phyloP scores from a whole-genome alignment of 2,329 filamentous ascomycete species.

The Diaporthe velutina region DNA sequence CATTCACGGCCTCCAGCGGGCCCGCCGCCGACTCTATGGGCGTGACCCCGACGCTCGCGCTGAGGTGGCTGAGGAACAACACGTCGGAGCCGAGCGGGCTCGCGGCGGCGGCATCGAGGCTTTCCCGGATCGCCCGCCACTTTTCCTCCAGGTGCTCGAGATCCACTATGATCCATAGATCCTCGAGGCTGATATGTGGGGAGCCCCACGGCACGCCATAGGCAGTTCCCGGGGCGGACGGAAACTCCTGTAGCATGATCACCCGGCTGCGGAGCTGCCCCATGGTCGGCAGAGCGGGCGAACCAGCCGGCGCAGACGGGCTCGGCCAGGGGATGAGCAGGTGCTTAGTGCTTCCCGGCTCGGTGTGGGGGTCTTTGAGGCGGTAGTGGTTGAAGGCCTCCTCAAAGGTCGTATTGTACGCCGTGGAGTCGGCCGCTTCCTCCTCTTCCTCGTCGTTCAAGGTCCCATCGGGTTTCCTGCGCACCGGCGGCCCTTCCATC shows the following conservation, averaged over 20 bases:
- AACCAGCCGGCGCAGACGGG: background rate
- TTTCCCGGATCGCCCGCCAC: slow-evolving; percentile 58
- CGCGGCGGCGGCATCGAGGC: slow-evolving; percentile 55
- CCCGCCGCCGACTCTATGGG: slow-evolving; percentile 65
- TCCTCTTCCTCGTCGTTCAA: background rate
- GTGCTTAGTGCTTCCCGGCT: slow-evolving; percentile 51
- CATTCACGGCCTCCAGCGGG: slow-evolving; percentile 50
- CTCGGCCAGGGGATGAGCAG: slow-evolving; percentile 44
- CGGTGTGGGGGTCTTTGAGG: slow-evolving; percentile 50
- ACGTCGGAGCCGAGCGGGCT: slow-evolving; percentile 45
- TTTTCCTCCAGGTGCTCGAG: slow-evolving; percentile 59
- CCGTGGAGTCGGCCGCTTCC: slow-evolving; percentile 40
- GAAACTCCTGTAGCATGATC: slow-evolving; percentile 63
- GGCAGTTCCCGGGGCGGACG: slow-evolving; percentile 43
- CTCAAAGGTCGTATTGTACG: slow-evolving; percentile 57
- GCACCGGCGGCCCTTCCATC: slow-evolving; percentile 57
- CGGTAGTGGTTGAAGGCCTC: slow-evolving; percentile 59
- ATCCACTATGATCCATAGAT: slow-evolving; percentile 60
- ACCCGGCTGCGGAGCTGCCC: slow-evolving; percentile 60
- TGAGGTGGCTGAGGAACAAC: slow-evolving; percentile 61
- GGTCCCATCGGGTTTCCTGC: background rate
- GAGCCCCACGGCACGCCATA: slow-evolving; percentile 62
- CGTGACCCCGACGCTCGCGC: slow-evolving; percentile 61
- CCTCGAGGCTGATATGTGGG: slow-evolving; percentile 59
- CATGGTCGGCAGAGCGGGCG: slow-evolving; percentile 55